phyloP scores from a whole-genome alignment of 2,329 filamentous ascomycete species.

The Nemania sp. region DNA sequence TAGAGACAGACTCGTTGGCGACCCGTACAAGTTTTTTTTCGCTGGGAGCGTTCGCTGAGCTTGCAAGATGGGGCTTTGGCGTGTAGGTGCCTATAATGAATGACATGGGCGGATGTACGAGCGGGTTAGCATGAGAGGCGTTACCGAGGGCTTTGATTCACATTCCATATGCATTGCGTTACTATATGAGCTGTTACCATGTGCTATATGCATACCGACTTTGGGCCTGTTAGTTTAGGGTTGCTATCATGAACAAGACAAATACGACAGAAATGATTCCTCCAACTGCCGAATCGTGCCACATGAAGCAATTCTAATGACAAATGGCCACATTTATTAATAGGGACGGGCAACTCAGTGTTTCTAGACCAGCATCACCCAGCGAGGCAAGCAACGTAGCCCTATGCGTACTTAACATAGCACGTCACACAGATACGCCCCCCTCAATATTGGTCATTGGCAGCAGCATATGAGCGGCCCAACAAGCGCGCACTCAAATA shows the following conservation, averaged over 20 bases:
- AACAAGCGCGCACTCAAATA: too few relatives aligned
- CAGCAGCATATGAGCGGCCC: too few relatives aligned
- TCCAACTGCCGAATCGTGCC: neutral
- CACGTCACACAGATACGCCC: too few relatives aligned
- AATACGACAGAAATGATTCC: neutral
- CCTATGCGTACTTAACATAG: too few relatives aligned
- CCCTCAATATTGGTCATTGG: too few relatives aligned
- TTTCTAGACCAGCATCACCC: too few relatives aligned
- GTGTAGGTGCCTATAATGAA: slow-evolving; percentile 15
- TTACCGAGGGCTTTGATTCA: slow-evolving; percentile 21
- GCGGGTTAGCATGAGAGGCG: slow-evolving; percentile 26
- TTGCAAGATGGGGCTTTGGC: neutral
- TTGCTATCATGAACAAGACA: neutral
- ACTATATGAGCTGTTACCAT: neutral
- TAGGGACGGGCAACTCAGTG: too few relatives aligned
- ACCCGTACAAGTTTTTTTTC: neutral
- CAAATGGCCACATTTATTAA: neutral
- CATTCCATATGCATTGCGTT: slow-evolving; percentile 11
- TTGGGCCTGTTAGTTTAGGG: too few relatives aligned
- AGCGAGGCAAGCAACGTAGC: too few relatives aligned
- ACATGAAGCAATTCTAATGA: neutral
- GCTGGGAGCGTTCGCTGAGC: neutral
- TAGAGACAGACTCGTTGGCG: slow-evolving; percentile 13
- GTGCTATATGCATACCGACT: neutral
- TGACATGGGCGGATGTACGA: slow-evolving; percentile 18